Percentiles rank a stretch among this genome's conserved stretches.
Conservation (phyloP, 2,329 filamentous ascomycete species). For the Botryosphaeria dothidea region DNA sequence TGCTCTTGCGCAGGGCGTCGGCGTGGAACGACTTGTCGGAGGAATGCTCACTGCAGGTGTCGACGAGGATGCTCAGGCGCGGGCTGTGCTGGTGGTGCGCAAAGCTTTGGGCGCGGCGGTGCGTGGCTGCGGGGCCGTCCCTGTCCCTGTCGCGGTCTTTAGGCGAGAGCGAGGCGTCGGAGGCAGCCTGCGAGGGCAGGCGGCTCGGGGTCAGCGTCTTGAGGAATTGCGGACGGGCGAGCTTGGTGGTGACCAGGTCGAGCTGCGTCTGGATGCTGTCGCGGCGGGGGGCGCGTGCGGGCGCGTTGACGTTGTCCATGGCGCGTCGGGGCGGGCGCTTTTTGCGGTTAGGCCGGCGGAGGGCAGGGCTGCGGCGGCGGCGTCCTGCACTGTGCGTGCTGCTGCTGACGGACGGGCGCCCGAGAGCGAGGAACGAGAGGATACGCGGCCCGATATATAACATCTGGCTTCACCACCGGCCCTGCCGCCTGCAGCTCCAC, state of each 20-base stretch:
- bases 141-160: conserved; percentile 10
- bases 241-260: conserved; percentile 21
- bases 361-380: background rate
- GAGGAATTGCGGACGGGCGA: conserved; percentile 37
- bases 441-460: conserved; percentile 16
- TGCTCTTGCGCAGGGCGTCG: conserved; percentile 11
- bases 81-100: background rate
- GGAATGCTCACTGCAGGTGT: conserved; percentile 2
- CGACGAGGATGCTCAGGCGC: background rate
- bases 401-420: background rate
- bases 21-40: background rate
- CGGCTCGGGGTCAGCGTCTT: conserved; percentile 36
- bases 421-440: background rate
- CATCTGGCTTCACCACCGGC: conserved; percentile 13
- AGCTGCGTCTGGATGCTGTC: conserved; percentile 19
- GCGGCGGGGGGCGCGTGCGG: background rate
- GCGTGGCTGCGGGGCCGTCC: background rate
- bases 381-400: background rate
- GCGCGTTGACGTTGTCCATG: conserved; percentile 15
- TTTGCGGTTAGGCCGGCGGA: background rate
- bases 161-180: conserved; percentile 34
- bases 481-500: background rate
- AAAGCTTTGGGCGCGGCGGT: conserved; percentile 12
- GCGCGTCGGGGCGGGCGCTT: background rate
- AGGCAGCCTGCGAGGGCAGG: conserved; percentile 40